Base-by-base conservation (phyloP, 2,329 filamentous ascomycete genomes). In the Aspergillus sergii region DNA sequence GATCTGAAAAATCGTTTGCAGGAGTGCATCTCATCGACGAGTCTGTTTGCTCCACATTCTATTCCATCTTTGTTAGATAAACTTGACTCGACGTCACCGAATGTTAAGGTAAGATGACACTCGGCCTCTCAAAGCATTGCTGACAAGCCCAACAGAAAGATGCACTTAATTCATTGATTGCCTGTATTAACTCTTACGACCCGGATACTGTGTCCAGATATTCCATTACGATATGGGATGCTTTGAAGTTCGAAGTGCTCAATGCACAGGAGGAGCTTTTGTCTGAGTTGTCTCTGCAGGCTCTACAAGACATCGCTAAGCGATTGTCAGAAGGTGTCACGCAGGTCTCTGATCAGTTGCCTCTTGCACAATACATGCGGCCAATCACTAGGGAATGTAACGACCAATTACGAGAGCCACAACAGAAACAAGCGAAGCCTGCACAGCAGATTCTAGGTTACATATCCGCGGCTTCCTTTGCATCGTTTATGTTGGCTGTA, bases 31-130 rank as follows among this genome's bases (percentile, higher is more conserved):
- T 81, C 88, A 8, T 85, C 88, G 8, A 88, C 85, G 0, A 79
- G 82, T 4, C 81, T 84, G 53, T 89, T 91, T 72, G 88, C 89
- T n/a, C 86, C 87, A 1, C 86, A 88, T 69, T 82, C 88, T 3
- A 89, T 91, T 68, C 88, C 88, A n/a, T 84, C 87, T 19, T 79
- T 91, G 57, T 76, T 91, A 36, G 89, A 91, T 69, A 90, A 90
- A 71, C 81, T 91, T 39, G 89, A 91, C 70, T 90, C 89, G 2
- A 89, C 87, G 4, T 89, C 88, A 1, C 82, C 85, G 65, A 90
- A 88, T 73, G 89, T 89, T 21, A 91, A 91, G 78, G 84, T 86
- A 75, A 55, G 71, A 50, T 57, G 36, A 32, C 16, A 57, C 50
- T 54, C 26, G 9, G 36, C 23, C 12, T 36, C 50, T 23, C 46